Evolutionary conservation across 2,329 filamentous ascomycete species (phyloP).

Genomic region (Alternaria longipes): DNA sequence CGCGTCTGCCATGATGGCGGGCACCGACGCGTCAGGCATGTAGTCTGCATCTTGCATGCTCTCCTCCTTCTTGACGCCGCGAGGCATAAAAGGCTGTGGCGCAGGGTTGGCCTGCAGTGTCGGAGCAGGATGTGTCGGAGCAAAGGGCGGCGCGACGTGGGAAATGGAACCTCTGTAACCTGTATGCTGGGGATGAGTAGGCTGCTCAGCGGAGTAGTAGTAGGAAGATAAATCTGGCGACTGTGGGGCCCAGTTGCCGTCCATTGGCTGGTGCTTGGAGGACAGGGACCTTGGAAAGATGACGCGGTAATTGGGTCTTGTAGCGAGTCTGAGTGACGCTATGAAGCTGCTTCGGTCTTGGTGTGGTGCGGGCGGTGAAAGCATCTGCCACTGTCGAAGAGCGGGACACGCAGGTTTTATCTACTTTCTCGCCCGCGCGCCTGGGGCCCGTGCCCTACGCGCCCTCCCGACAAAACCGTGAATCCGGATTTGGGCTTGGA

Average conservation of each 20-base stretch:
- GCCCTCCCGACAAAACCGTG: constrained; percentile 7
- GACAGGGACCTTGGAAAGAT: background rate
- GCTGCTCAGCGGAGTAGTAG: constrained; percentile 53
- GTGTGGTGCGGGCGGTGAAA: constrained; percentile 13
- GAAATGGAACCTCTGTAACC: constrained; percentile 48
- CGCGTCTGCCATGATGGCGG: constrained; percentile 31
- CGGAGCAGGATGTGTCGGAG: background rate
- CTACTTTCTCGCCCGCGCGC: background rate
- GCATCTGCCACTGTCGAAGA: constrained; percentile 18
- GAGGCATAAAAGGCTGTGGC: constrained; percentile 40
- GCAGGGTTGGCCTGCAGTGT: constrained; percentile 25
- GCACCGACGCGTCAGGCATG: constrained; percentile 44
- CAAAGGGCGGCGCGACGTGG: constrained; percentile 33
- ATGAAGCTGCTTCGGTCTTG: constrained; percentile 16
- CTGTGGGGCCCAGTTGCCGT: constrained; percentile 52
- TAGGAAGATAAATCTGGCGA: constrained; percentile 58
- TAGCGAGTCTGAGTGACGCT: constrained; percentile 1
- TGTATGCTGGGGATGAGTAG: constrained; percentile 51
- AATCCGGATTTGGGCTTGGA: constrained; percentile 6
- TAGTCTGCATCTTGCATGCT: constrained; percentile 50
- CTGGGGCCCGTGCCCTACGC: background rate
- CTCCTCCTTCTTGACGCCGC: constrained; percentile 36
- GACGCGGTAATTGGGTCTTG: background rate
- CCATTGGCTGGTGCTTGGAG: constrained; percentile 35
- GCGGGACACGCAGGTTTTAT: constrained; percentile 28